Base-by-base conservation (phyloP, 805 yeast genomes). In the Candida ulmi region DNA sequence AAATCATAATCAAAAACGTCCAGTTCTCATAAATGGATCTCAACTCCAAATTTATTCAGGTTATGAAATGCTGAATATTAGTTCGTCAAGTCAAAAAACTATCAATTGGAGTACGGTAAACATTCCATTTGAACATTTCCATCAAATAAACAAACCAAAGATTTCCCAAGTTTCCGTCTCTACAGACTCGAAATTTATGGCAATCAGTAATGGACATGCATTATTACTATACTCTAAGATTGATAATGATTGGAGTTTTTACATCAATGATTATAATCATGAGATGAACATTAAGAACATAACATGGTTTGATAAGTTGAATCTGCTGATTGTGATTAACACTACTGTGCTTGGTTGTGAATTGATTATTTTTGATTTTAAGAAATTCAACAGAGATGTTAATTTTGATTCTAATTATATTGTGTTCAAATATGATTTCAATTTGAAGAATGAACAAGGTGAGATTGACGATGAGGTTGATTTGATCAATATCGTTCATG, bases 391-490 rank as follows among this genome's bases (percentile, higher is more conserved):
- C 4, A 21, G 34, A 12, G 29, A 40, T 11, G 45, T 45, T 17
- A 46, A 36, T 9, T 49, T 58, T 34, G 46, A 54, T 39, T 51
- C 59, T 1, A 46, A 37, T 17, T 40, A 42, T 11, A 40, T 59
- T 8, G 57, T 56, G 8, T 59, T 60, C 48, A 54, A 51, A 39
- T 59, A 58, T 39, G 62, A 56, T 37, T 47, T 59, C 24, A 42
- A 44, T 17, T 19, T 31, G 25, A 31, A 21, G 16, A 31, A 18
- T 31, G 26, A 31, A 7, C 8, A 12, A 12, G 17, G 25, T 13
- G 17, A 31, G n/a, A 15, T 16, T 7, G 26, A 31, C 17, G 35
- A 40, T 24, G 41, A 46, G 7, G 43, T 56, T 6, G 30, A 38
- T 6, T 31, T 42, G 16, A 17, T 56, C 25, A 57, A 58, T 28